Evolutionary conservation across 305 asterid species (phyloP).

Genomic region (Ajuga reptans): DNA sequence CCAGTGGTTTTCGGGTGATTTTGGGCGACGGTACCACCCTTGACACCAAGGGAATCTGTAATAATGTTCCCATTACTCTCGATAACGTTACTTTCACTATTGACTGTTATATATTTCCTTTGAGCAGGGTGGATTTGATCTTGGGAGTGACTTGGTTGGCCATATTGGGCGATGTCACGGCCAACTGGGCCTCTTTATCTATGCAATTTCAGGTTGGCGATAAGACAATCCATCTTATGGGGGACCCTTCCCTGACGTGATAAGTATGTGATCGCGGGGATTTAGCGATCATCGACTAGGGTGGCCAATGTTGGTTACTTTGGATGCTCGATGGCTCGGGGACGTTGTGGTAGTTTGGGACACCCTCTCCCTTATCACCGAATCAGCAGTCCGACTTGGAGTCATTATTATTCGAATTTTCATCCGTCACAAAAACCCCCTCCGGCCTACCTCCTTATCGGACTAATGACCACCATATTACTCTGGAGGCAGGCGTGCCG

Average conservation of each 20-base stretch:
- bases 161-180: background rate
- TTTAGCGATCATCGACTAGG: too few relatives aligned
- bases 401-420: too few relatives aligned
- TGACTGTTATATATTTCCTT: background rate
- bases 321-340: too few relatives aligned
- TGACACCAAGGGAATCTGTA: background rate
- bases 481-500: background rate
- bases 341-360: too few relatives aligned
- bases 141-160: background rate
- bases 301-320: too few relatives aligned
- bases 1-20: background rate
- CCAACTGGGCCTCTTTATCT: background rate
- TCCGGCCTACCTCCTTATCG: background rate
- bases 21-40: background rate
- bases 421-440: too few relatives aligned
- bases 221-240: fast-evolving
- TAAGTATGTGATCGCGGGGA: background rate
- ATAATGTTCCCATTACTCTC: background rate
- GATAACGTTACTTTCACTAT: background rate
- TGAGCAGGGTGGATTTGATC: background rate
- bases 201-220: background rate
- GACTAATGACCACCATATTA: background rate
- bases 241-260: background rate
- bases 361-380: too few relatives aligned
- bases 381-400: too few relatives aligned